Evolutionary conservation across 2,329 filamentous ascomycete genomes (phyloP).

Genomic region (Diaporthe destruens): DNA sequence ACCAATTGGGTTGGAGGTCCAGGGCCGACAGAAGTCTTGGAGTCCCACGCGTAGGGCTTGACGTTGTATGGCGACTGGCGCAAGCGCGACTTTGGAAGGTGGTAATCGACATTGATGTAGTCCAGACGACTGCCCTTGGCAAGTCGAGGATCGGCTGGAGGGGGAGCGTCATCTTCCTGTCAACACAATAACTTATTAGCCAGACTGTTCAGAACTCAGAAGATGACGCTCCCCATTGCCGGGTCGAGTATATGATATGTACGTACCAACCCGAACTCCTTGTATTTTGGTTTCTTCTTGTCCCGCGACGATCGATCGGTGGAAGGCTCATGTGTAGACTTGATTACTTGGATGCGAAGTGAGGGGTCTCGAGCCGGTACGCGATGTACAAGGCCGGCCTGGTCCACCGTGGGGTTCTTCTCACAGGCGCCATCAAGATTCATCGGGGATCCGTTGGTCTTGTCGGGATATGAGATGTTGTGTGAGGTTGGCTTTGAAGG

Average conservation of each 20-base stretch:
- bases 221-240: conserved; percentile 71
- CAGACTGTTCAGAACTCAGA: conserved; percentile 38
- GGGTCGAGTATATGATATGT: conserved; percentile 56
- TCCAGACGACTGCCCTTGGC: conserved; percentile 74
- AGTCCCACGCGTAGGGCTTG: conserved; percentile 84
- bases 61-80: conserved; percentile 82
- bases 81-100: conserved; percentile 77
- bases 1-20: conserved; percentile 92
- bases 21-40: conserved; percentile 85
- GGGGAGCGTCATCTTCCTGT: conserved; percentile 83
- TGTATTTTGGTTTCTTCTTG: conserved; percentile 70
- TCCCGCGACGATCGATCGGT: conserved; percentile 66
- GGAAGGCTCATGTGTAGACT: conserved; percentile 72
- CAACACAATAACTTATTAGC: conserved; percentile 65
- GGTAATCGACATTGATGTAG: conserved; percentile 78
- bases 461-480: conserved; percentile 61
- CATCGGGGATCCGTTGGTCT: conserved; percentile 49
- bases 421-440: conserved; percentile 46
- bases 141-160: conserved; percentile 83
- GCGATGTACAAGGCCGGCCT: conserved; percentile 54
- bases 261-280: conserved; percentile 77
- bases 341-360: conserved; percentile 67
- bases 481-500: conserved; percentile 67
- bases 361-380: conserved; percentile 69
- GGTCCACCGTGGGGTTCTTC: conserved; percentile 52